Base-by-base conservation (phyloP, 768 basidiomycete species). In the Cystofilobasidium bisporidii region DNA sequence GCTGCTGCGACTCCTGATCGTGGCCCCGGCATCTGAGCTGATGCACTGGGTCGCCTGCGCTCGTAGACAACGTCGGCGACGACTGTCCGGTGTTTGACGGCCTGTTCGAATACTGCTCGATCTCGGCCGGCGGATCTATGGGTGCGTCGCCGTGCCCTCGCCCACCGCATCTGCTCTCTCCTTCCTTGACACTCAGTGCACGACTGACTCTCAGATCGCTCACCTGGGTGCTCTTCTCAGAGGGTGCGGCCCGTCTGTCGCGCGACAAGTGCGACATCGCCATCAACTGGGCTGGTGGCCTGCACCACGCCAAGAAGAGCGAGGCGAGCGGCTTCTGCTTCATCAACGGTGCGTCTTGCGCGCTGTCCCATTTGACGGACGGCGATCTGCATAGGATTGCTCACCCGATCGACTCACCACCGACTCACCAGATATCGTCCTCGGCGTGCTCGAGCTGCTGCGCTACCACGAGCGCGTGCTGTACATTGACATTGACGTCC, bases 261-360 rank as follows among this genome's bases (percentile, higher is more conserved):
- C 82, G 93, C 69, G 92, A 97, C 78, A 97, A 98, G 76, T 97
- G 93, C 76, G 96, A 99, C 76, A 98, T 98, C 72, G 96, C 96
- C 3, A 85, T 99, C 64, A 99, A 99, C 74, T 99, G 96, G 96
- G 94, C 96, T 12, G 96, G 96, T 18, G 96, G 96, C 20, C 81
- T 99, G 55, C 96, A 99, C 76, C 96, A 99, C 75, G 92, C 96
- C 3, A 99, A 98, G 80, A 99, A 98, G 81, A 91, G 91, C 53
- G 96, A 99, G 79, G 96, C 96, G 0, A 93, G 90, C 72, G 96
- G 96, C 1, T 99, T 99, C 78, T 99, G 96, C 79, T 99, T 98
- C 76, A 90, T 98, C 53, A 98, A 98, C 73, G 94, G 92, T 92
- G 68, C 47, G 81, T 72, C 45, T 26, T 33, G 36, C 24, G 32